Conservation (phyloP, 345 rosid species). For the Citropsis articulata region DNA sequence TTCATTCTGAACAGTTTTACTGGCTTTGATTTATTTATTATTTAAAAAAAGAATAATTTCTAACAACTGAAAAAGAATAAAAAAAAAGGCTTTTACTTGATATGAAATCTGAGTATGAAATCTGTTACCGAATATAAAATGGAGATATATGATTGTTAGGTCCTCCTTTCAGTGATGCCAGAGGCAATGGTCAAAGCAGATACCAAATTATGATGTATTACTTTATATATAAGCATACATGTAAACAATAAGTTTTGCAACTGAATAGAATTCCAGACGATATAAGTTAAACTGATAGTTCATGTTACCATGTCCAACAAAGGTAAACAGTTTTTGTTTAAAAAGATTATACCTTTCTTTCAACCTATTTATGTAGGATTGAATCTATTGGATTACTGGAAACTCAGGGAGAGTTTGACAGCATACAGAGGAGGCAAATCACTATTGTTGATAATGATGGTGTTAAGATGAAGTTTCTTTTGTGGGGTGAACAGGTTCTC, state of each 20-base stretch:
- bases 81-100: background rate
- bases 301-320: background rate
- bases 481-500: slow-evolving; percentile 90
- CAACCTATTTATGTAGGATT: slow-evolving; percentile 46
- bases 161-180: background rate
- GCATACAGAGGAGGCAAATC: slow-evolving; percentile 59
- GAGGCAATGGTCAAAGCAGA: background rate
- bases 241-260: background rate
- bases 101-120: background rate
- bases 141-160: background rate
- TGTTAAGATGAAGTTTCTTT: slow-evolving; percentile 53
- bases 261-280: background rate
- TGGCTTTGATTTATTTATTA: background rate
- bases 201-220: background rate
- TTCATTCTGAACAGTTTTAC: background rate
- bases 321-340: background rate
- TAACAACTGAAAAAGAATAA: background rate
- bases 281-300: background rate
- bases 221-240: background rate
- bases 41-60: background rate
- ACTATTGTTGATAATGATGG: slow-evolving; percentile 75
- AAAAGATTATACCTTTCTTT: background rate
- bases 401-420: slow-evolving; percentile 47
- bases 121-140: background rate
- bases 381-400: slow-evolving; percentile 76